Evolutionary conservation across 139 green algal species (phyloP).

Genomic region (Coelastrella sp.): DNA sequence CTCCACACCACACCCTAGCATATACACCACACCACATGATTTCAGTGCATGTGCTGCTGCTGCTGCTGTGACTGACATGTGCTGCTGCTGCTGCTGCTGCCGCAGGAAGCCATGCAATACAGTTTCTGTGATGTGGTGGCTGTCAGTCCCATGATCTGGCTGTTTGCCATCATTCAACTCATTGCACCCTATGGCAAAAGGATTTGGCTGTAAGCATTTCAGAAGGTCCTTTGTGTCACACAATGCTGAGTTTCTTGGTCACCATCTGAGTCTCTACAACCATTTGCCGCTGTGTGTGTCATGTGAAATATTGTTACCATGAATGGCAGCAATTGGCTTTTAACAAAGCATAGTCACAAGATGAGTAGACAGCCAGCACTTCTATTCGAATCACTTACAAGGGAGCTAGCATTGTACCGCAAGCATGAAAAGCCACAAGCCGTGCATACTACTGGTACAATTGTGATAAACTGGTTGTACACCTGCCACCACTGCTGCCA

Average conservation of each 20-base stretch:
- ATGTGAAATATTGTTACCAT: neutral
- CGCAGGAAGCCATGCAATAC: constrained; percentile 8
- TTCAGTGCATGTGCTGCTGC: too few relatives aligned
- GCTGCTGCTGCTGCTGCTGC: neutral
- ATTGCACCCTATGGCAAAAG: neutral
- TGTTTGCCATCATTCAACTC: constrained; percentile 12
- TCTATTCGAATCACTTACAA: too few relatives aligned
- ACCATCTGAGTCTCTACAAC: neutral
- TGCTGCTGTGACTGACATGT: too few relatives aligned
- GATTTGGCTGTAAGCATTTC: neutral
- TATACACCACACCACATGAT: too few relatives aligned
- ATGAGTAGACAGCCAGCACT: too few relatives aligned
- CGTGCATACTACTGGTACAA: too few relatives aligned
- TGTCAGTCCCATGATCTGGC: neutral
- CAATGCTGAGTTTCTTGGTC: neutral
- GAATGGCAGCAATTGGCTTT: neutral
- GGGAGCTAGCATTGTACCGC: too few relatives aligned
- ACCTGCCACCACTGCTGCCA: neutral
- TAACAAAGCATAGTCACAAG: too few relatives aligned
- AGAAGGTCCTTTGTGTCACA: neutral
- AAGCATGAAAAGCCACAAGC: too few relatives aligned
- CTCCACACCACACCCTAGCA: too few relatives aligned
- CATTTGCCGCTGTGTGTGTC: neutral
- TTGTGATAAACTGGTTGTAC: too few relatives aligned
- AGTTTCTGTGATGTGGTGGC: constrained; percentile 4